Evolutionary conservation across 2,329 filamentous ascomycete genomes (phyloP), one percentile per base, ranked within the genome.

Genomic region (Periconia sp.): DNA sequence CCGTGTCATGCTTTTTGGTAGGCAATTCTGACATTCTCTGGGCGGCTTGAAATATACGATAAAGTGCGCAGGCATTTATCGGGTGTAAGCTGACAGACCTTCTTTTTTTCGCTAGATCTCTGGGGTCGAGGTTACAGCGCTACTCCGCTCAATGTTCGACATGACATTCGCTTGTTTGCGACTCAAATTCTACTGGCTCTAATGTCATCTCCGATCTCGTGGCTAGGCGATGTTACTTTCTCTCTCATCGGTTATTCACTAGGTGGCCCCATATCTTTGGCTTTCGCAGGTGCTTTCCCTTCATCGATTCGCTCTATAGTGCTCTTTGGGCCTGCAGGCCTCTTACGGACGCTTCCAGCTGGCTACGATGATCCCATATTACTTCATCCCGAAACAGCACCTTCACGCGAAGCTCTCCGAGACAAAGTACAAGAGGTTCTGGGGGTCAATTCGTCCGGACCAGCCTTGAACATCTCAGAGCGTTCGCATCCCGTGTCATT

Each of bases 1-100:
- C 27, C 44, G 44, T 30, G 44, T 46, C 13, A 46, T 46, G 44
- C 44, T 46, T 31, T 46, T 46, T 46, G 44, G 44, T 46, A 46
- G 31, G 23, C 27, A 18, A 3, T 45, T 7, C 5, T 6, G 19
- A 5, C 20, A 5, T 18, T n/a, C 37, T 10, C 8, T 27, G 3
- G 23, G 23, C 23, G 23, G 8, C 23, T 27, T 8, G 23, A 27
- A 27, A 27, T 14, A 20, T 23, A 7, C 7, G n/a, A 13, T 44
- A 20, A 13, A n/a, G 6, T 44, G 13, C 7, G 19, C 35, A 3
- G 17, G 14, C 17, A 17, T 40, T 17, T 6, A 14, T 17, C 14
- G 35, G n/a, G 15, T 18, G 5, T 27, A 27, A 44, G 20, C 30
- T 46, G 44, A 31, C 44, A 40, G 35, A 11, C 31, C 14, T 7